These are phyloP conservation scores for Ceratocystis colombiana DNA, from an alignment of 2,329 filamentous ascomycete genomes.

Conservation along the genomic window DNA sequence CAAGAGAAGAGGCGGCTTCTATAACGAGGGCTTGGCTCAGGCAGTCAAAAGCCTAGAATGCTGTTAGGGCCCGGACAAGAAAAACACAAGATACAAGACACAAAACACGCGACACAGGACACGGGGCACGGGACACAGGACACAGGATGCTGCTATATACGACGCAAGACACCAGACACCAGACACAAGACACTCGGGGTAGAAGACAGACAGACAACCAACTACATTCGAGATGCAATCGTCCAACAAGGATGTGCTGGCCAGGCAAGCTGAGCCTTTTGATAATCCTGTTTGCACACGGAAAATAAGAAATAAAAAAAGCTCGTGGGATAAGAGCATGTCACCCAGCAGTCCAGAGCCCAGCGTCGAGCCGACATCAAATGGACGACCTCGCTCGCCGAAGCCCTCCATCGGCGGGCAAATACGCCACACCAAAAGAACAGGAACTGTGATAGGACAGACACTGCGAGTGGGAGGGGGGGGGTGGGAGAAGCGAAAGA, in stretches of 20 bases:
- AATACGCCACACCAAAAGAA: too few relatives aligned
- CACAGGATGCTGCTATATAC: too few relatives aligned
- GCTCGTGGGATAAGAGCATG: background rate
- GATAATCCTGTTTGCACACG: slow-evolving; percentile 12
- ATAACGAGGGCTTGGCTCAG: background rate
- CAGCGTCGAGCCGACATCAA: too few relatives aligned
- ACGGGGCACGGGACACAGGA: too few relatives aligned
- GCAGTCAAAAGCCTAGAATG: too few relatives aligned
- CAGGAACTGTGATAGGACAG: too few relatives aligned
- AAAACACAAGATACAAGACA: background rate
- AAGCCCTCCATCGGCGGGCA: too few relatives aligned
- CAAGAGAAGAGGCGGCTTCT: slow-evolving; percentile 9
- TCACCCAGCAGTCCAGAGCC: too few relatives aligned
- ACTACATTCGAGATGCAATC: background rate
- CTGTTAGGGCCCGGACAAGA: background rate
- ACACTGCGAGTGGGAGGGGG: too few relatives aligned
- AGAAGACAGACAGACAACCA: background rate
- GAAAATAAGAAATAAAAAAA: background rate
- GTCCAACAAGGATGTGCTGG: background rate
- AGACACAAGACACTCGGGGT: background rate
- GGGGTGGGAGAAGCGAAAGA: too few relatives aligned
- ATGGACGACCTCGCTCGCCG: too few relatives aligned
- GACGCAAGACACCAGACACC: too few relatives aligned
- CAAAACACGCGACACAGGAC: background rate
- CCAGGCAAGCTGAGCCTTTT: slow-evolving; percentile 13